Evolutionary conservation across 441 rosid genomes (phyloP).

Genomic region (Aquilaria agallochum): DNA sequence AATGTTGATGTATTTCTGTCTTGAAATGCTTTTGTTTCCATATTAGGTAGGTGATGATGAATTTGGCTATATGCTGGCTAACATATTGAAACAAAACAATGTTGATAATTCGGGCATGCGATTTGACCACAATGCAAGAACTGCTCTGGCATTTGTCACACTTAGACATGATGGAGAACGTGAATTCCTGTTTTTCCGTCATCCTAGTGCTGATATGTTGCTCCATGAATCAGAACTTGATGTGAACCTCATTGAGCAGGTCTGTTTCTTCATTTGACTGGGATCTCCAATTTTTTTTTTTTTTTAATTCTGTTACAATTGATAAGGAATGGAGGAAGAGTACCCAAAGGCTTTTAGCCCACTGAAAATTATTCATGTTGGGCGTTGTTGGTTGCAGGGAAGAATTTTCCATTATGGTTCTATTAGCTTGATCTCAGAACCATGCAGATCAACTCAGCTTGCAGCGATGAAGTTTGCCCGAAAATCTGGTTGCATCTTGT

Average conservation of each 20-base stretch:
- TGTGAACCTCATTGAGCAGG: conserved; percentile 66
- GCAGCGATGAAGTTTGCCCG: conserved; percentile 88
- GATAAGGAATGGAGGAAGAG: too few species aligned
- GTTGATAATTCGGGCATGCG: conserved; percentile 83
- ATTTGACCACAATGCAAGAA: conserved; percentile 75
- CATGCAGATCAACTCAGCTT: conserved; percentile 90
- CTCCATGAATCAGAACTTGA: conserved; percentile 84
- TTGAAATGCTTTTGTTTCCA: conserved; percentile 7
- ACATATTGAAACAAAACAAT: conserved; percentile 70
- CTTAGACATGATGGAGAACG: conserved; percentile 95
- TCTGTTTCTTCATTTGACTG: conserved; percentile 11
- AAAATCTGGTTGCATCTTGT: conserved; percentile 72
- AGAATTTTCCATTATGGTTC: conserved; percentile 94
- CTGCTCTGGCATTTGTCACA: conserved; percentile 94
- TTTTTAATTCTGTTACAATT: too few species aligned
- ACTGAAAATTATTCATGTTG: conserved; percentile 5
- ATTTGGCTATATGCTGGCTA: conserved; percentile 88
- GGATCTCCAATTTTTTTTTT: too few species aligned
- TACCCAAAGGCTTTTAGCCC: too few species aligned
- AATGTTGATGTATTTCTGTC: background rate
- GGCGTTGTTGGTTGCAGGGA: conserved; percentile 48
- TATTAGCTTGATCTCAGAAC: conserved; percentile 91
- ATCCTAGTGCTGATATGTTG: conserved; percentile 99
- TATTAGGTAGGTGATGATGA: conserved; percentile 91
- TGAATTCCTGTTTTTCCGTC: conserved; percentile 92